Evolutionary conservation across 1,284 basidiomycete genomes (phyloP), one percentile per base, ranked within the genome.

Genomic region (Trametes polyzona): DNA sequence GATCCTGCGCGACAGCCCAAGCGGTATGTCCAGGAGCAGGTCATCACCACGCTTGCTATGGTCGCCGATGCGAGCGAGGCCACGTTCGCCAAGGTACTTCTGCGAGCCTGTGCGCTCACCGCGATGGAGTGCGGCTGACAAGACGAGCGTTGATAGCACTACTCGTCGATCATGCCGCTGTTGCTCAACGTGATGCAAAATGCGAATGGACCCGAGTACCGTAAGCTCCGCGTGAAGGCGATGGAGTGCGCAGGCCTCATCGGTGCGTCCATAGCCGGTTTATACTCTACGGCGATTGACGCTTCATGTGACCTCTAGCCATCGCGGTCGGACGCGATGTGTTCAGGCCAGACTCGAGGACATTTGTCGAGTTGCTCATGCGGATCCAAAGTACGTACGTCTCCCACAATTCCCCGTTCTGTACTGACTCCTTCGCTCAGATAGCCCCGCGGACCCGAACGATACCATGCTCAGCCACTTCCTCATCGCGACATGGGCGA

Each of bases 211-310:
- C 70, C 79, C 2, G 84, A 87, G 55, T 87, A 89, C 68, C 76
- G 81, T 32, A 88, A 86, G 64, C 67, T 94, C 46, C 77, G 88
- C 21, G 84, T 86, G 36, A 90, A 93, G 65, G 88, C 90, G 3
- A 93, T 95, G 88, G 92, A 94, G 66, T 95, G 92, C 69, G 91
- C 89, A 0, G 88, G 89, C 1, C 74, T 93, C 9, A 87, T 93
- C 52, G 90, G 90, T 90, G 52, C 10, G 76, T 67, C 26, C 46
- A n/a, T n/a, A n/a, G n/a, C n/a, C n/a, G n/a, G 1, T 7, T 56
- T 40, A 8, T 17, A 26, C 19, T 23, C 3, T 16, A 24, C 16
- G 3, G n/a, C n/a, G n/a, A n/a, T 23, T 5, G 19, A 39, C 27
- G 21, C 30, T 55, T 1, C 47, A 24, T 19, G 49, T 40, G 11